Percentiles rank a stretch among this genome's conserved stretches.
Evolutionary conservation across 306 rosid species (phyloP).

Genomic region (Psophocarpus tetragonolobus): DNA sequence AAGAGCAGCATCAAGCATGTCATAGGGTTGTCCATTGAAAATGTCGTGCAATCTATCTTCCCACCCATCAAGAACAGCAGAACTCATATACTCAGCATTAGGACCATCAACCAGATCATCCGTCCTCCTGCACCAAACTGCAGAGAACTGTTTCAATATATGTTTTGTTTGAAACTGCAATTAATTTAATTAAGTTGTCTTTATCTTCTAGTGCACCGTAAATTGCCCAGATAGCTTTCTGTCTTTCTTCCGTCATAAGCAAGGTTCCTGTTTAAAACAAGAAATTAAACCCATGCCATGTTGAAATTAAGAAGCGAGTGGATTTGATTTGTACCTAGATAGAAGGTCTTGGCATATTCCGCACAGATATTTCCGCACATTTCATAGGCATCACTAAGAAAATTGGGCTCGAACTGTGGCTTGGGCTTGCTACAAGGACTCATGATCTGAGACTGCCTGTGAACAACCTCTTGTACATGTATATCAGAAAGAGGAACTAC

Average conservation of each 20-base stretch:
- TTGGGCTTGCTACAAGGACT: constrained; percentile 21
- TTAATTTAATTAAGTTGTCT: too few relatives aligned
- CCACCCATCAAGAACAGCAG: constrained; percentile 87
- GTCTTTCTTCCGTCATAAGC: constrained; percentile 77
- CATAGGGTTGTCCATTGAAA: constrained; percentile 77
- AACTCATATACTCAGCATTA: constrained; percentile 64
- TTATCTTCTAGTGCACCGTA: constrained; percentile 48
- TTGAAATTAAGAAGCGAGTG: background rate
- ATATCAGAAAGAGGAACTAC: constrained; percentile 61
- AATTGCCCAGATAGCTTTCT: constrained; percentile 90
- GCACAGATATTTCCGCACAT: constrained; percentile 76
- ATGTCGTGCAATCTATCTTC: constrained; percentile 74
- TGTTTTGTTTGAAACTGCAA: too few relatives aligned
- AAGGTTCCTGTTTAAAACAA: constrained; percentile 60
- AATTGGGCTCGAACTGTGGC: constrained; percentile 46
- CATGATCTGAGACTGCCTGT: constrained; percentile 53
- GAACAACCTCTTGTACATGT: constrained; percentile 61
- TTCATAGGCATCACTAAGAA: constrained; percentile 71
- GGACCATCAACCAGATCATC: constrained; percentile 93
- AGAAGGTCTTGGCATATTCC: constrained; percentile 90
- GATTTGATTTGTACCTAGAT: constrained; percentile 52
- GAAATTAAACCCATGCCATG: background rate
- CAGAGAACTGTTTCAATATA: constrained; percentile 16
- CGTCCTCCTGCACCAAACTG: constrained; percentile 96
- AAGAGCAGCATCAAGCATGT: constrained; percentile 76